Conservation (phyloP, 345 rosid species). For the Murraya paniculata region DNA sequence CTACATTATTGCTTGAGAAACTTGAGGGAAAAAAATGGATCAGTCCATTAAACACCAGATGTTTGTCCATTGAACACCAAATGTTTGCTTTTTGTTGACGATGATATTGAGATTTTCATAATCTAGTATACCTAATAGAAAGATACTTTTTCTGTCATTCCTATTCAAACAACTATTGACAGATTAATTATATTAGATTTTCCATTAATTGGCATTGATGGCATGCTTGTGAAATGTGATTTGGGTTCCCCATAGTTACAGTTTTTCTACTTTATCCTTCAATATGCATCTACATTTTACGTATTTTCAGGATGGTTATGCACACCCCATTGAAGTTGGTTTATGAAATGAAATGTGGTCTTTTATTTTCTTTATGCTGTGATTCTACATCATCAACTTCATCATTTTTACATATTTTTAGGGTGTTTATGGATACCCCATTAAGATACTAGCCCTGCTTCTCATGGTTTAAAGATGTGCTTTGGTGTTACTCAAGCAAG, state of each 20-base stretch:
- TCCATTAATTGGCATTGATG: neutral
- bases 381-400: conserved; percentile 8
- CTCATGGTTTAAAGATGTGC: conserved; percentile 94
- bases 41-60: neutral
- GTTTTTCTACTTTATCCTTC: neutral
- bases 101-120: neutral
- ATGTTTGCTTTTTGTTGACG: neutral
- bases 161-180: neutral
- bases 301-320: neutral
- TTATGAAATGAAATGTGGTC: neutral
- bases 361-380: neutral
- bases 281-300: neutral
- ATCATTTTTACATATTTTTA: conserved; percentile 18
- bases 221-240: neutral
- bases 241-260: neutral
- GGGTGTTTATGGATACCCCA: conserved; percentile 98
- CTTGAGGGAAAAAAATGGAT: neutral
- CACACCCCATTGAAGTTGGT: neutral
- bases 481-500: conserved; percentile 73
- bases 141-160: neutral
- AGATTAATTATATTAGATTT: neutral
- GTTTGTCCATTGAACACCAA: neutral
- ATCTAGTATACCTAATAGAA: neutral
- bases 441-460: conserved; percentile 94
- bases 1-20: neutral